Percentiles rank a stretch among this genome's conserved stretches.
These are phyloP conservation scores for Kwoniella dejecticola DNA, from an alignment of 768 basidiomycete genomes.

Conservation along the genomic window DNA sequence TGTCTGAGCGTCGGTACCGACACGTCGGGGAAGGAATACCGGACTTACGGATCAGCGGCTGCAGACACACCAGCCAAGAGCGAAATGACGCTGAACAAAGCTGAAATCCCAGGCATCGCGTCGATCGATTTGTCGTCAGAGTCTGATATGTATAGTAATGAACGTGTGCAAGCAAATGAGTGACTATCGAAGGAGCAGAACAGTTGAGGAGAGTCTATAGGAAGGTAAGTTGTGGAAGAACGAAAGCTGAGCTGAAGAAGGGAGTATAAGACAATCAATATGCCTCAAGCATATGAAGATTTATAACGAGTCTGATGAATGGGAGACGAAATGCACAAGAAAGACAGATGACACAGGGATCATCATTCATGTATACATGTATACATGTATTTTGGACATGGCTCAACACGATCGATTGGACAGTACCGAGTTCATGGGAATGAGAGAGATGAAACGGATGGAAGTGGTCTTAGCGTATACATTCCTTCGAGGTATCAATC, in stretches of 20 bases:
- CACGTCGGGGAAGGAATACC: background rate
- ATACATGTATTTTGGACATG: no score
- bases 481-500: background rate
- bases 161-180: background rate
- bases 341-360: no score
- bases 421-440: background rate
- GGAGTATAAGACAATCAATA: background rate
- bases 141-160: slow-evolving; percentile 1
- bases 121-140: background rate
- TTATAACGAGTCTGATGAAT: no score
- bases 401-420: background rate
- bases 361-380: no score
- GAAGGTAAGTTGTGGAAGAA: background rate
- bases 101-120: background rate
- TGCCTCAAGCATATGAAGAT: slow-evolving; percentile 7
- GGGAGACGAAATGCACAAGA: no score
- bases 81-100: slow-evolving; percentile 1
- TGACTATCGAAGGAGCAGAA: background rate
- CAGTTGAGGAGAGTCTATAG: background rate
- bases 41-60: slow-evolving; percentile 10
- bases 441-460: background rate
- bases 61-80: slow-evolving; percentile 8
- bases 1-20: background rate
- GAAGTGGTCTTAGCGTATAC: slow-evolving; percentile 1
- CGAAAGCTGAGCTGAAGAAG: background rate